phyloP scores from a whole-genome alignment of 176 grass and related monocot genomes.

The Carex cristatella region DNA sequence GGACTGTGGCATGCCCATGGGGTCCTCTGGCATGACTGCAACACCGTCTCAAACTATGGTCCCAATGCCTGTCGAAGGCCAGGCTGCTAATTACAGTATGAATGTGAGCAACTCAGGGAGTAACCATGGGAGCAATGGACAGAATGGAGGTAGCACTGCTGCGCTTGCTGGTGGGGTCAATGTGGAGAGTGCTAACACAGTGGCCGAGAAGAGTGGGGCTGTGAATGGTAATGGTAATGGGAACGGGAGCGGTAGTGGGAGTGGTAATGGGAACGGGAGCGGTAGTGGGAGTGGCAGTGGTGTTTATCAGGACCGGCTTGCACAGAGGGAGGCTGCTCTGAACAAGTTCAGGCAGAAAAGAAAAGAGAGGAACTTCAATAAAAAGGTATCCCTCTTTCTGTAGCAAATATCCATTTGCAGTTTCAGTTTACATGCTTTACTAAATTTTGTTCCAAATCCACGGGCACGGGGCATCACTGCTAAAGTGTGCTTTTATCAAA shows the following conservation, averaged over 20 bases:
- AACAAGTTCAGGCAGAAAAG: slow-evolving; percentile 68
- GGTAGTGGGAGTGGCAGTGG: slow-evolving; percentile 47
- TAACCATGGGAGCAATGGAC: slow-evolving; percentile 57
- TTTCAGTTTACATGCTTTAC: slow-evolving; percentile 1
- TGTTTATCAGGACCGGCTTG: slow-evolving; percentile 36
- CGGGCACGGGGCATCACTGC: neutral
- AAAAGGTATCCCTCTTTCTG: slow-evolving; percentile 59
- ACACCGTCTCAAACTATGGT: slow-evolving; percentile 32
- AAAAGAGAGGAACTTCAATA: slow-evolving; percentile 72
- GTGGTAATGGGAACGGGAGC: slow-evolving; percentile 34
- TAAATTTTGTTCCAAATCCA: neutral
- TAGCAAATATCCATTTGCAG: neutral
- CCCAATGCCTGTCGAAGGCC: slow-evolving; percentile 50
- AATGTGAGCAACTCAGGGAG: slow-evolving; percentile 67
- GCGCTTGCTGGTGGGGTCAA: slow-evolving; percentile 38
- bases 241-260: slow-evolving; percentile 40
- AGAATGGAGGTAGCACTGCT: slow-evolving; percentile 43
- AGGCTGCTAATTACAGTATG: slow-evolving; percentile 57
- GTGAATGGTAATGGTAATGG: slow-evolving; percentile 33
- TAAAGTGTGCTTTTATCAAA: neutral
- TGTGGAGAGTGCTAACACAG: slow-evolving; percentile 38
- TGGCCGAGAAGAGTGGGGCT: slow-evolving; percentile 31
- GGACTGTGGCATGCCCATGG: slow-evolving; percentile 3
- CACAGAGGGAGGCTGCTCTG: slow-evolving; percentile 69
- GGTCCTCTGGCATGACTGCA: slow-evolving; percentile 25